These are phyloP conservation scores for Vairimorpha ceranae DNA, from an alignment of 371 early-diverging fungal species.

Conservation along the genomic window DNA sequence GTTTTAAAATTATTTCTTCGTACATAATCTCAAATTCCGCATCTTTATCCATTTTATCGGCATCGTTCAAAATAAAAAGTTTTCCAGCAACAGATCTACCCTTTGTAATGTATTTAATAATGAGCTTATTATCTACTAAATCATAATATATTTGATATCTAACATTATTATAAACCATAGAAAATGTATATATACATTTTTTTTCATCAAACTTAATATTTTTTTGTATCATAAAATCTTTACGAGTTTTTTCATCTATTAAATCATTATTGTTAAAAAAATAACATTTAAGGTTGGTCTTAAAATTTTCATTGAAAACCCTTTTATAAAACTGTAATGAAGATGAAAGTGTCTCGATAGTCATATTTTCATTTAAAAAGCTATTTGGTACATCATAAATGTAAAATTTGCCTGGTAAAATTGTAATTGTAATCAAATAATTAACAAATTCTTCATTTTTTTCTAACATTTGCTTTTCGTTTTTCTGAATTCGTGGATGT, in stretches of 20 bases:
- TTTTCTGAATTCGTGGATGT: background rate
- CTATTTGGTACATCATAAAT: background rate
- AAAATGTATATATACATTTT: background rate
- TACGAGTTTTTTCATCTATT: background rate
- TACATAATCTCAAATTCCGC: background rate
- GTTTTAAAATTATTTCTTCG: constrained; percentile 9
- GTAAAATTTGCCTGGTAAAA: constrained; percentile 18
- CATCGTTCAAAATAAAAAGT: background rate
- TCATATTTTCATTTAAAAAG: background rate
- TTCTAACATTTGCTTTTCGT: background rate
- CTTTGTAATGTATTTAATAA: background rate
- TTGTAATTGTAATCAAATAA: background rate
- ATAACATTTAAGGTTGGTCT: background rate
- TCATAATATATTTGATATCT: constrained; percentile 16
- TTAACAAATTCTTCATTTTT: background rate
- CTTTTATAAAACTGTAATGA: background rate
- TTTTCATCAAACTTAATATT: background rate
- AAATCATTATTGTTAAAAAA: constrained; percentile 3
- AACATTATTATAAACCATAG: background rate
- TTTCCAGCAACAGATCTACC: background rate
- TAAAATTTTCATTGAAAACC: background rate
- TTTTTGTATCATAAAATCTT: constrained; percentile 6
- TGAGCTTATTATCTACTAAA: background rate
- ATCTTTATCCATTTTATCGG: background rate
- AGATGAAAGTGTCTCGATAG: background rate